Evolutionary conservation across 345 rosid species (phyloP).

Genomic region (Eucalyptus pauciflora): DNA sequence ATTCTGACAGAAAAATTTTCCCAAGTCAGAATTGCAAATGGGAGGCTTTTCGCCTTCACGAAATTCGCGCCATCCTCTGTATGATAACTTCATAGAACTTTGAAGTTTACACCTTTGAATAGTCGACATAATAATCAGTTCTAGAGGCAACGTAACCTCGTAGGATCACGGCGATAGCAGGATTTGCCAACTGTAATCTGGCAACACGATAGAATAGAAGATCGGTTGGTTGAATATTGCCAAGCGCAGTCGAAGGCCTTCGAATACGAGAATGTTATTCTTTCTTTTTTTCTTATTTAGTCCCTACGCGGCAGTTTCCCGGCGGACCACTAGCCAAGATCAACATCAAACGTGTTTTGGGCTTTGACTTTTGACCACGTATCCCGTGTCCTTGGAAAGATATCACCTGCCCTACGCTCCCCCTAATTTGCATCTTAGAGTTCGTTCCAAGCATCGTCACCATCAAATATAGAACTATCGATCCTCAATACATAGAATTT

Average conservation of each 20-base stretch:
- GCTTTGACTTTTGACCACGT: neutral
- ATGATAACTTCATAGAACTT: too few species aligned
- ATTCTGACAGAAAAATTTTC: constrained; percentile 10
- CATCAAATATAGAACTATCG: neutral
- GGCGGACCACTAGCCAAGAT: neutral
- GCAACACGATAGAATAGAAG: neutral
- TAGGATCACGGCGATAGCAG: too few species aligned
- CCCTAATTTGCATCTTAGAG: neutral
- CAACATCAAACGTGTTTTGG: neutral
- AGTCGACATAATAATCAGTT: too few species aligned
- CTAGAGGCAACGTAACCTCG: too few species aligned
- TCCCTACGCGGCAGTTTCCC: neutral
- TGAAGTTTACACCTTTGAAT: too few species aligned
- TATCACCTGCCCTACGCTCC: neutral
- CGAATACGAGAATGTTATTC: too few species aligned
- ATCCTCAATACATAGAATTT: neutral
- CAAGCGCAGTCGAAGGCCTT: neutral
- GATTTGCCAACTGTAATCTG: too few species aligned
- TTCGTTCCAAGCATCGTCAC: neutral
- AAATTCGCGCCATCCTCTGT: too few species aligned
- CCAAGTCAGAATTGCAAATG: too few species aligned
- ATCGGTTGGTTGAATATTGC: neutral
- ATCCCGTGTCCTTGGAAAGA: neutral
- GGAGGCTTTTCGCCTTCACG: too few species aligned
- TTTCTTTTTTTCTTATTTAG: too few species aligned